Evolutionary conservation across 371 early-diverging fungal species (phyloP).

Genomic region (Mortierella sp.): DNA sequence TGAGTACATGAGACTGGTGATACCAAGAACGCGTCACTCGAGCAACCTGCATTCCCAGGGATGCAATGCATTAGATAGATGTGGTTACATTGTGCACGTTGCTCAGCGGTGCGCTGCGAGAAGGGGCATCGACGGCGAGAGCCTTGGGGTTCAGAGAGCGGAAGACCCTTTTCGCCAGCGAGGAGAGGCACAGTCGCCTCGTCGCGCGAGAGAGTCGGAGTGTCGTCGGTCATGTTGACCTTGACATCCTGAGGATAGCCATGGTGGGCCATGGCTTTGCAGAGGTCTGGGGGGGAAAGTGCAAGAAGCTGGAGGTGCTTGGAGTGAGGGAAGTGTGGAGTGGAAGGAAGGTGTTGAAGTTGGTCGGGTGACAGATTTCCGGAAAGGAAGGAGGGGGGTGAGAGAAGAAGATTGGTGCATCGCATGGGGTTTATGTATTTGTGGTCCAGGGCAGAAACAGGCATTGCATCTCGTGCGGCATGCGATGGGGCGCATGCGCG

Average conservation of each 20-base stretch:
- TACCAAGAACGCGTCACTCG: too few species aligned
- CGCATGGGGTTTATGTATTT: too few species aligned
- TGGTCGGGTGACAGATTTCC: too few species aligned
- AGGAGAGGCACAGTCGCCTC: background rate
- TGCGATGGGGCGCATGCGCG: too few species aligned
- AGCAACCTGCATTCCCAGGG: too few species aligned
- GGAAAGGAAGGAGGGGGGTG: background rate
- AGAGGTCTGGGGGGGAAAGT: background rate
- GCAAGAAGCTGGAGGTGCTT: too few species aligned
- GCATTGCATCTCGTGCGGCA: too few species aligned
- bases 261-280: conserved; percentile 31
- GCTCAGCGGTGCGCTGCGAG: conserved; percentile 22
- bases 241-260: conserved; percentile 38
- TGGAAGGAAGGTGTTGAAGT: background rate
- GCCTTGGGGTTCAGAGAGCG: background rate
- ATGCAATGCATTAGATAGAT: too few species aligned
- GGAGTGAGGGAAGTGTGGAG: background rate
- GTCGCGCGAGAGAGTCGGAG: conserved; percentile 26
- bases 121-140: conserved; percentile 11
- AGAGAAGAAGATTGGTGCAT: too few species aligned
- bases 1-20: too few species aligned
- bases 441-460: too few species aligned
- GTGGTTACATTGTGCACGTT: conserved; percentile 32
- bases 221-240: conserved; percentile 24
- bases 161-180: background rate